Percentiles rank a stretch among this genome's conserved stretches.
Evolutionary conservation across 257 asterid species (phyloP).

Genomic region (Solanum clarkiae): DNA sequence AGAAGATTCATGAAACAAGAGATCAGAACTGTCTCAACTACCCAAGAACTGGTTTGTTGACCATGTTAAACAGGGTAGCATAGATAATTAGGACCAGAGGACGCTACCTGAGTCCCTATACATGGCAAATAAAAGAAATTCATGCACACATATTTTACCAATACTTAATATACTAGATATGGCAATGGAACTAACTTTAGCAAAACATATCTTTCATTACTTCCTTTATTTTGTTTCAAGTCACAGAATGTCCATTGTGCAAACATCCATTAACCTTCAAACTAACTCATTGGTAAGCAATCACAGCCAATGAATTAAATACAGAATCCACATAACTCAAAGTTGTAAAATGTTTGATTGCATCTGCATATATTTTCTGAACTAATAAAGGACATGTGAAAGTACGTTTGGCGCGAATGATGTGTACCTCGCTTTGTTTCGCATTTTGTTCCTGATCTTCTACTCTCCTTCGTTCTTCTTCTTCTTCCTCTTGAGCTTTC

Average conservation of each 20-base stretch:
- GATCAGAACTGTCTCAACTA: neutral
- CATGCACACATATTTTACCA: neutral
- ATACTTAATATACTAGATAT: neutral
- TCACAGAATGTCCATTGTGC: neutral
- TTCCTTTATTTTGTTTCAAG: neutral
- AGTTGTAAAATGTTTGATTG: neutral
- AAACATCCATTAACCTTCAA: neutral
- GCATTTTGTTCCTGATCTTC: slow-evolving; percentile 29
- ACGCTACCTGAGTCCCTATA: neutral
- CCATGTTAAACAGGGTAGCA: neutral
- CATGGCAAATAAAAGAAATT: neutral
- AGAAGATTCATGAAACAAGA: neutral
- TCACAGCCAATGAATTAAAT: neutral
- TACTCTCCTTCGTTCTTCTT: slow-evolving; percentile 45
- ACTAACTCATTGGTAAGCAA: neutral
- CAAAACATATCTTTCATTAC: neutral
- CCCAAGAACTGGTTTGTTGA: neutral
- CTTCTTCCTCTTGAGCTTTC: slow-evolving; percentile 37
- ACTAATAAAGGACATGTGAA: neutral
- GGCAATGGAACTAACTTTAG: neutral
- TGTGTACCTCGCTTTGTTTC: slow-evolving; percentile 33
- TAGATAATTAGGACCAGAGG: neutral
- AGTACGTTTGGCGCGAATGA: neutral
- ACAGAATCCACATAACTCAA: neutral
- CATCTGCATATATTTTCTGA: neutral